Percentiles rank a stretch among this genome's conserved stretches.
Evolutionary conservation across 768 basidiomycete genomes (phyloP).

Genomic region (Scleroderma citrinum): DNA sequence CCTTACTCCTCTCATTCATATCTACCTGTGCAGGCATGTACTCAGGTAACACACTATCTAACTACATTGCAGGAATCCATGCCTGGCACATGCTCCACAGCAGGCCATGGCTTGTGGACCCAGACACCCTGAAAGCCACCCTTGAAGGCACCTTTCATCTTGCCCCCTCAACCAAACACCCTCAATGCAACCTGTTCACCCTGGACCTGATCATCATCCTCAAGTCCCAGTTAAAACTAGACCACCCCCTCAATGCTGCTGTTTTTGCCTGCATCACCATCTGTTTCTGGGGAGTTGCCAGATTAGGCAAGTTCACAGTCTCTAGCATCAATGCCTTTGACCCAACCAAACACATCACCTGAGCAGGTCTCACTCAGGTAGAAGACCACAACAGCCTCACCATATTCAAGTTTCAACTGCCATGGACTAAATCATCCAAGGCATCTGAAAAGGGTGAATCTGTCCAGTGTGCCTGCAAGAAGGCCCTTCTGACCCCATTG

Average conservation of each 20-base stretch:
- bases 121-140: constrained; percentile 8
- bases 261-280: neutral
- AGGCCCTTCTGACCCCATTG: constrained; percentile 18
- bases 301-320: neutral
- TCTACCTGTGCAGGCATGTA: constrained; percentile 27
- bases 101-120: constrained; percentile 40
- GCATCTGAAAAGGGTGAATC: constrained; percentile 21
- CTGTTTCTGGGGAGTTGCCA: neutral
- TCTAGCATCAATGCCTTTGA: neutral
- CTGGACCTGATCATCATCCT: neutral
- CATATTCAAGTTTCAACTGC: too few relatives aligned
- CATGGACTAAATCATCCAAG: neutral
- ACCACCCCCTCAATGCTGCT: neutral
- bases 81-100: constrained; percentile 36
- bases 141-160: constrained; percentile 4
- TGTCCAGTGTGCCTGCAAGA: constrained; percentile 28
- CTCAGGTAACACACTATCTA: constrained; percentile 27
- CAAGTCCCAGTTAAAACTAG: too few relatives aligned
- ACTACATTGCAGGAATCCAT: constrained; percentile 34
- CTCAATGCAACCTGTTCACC: constrained; percentile 10
- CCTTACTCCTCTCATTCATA: constrained; percentile 27
- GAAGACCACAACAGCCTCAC: too few relatives aligned
- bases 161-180: constrained; percentile 6
- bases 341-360: neutral
- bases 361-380: neutral